Evolutionary conservation across 1,284 basidiomycete genomes (phyloP), one percentile per base, ranked within the genome.

Genomic region (Ganoderma lucidum): DNA sequence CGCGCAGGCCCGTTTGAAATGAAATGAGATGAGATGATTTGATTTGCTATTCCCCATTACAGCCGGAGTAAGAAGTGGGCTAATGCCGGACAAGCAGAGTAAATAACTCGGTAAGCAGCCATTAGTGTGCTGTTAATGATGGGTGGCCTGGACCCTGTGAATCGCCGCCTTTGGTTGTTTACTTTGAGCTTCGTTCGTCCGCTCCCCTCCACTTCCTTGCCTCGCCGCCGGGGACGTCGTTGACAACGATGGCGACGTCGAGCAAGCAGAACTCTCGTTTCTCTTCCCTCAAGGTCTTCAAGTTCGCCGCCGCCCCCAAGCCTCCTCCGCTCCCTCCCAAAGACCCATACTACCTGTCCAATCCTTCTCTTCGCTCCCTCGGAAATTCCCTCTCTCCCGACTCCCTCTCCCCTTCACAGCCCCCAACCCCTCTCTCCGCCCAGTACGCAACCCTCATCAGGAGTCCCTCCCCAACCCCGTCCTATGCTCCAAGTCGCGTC

Each of bases 311-410:
- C 28, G 70, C 63, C 70, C 70, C 76, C 35, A 80, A 80, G 67
- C 87, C 89, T 1, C 91, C 88, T 0, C 87, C 87, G 6, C 86
- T 83, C 12, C 91, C 91, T 0, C 91, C 91, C 42, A 93, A 93
- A 80, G 92, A 93, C 72, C 73, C 82, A 9, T 84, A 83, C 75
- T 87, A 88, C 77, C 80, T 88, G 66, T 70, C 77, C 68, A 87
- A 87, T 73, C 85, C 84, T 63, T 90, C 90, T 10, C 79, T 87
- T 67, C 78, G 83, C 35, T 89, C 90, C 1, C 83, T 91, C 66
- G 76, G 75, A 72, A 78, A 79, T 67, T 80, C 83, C 32, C 83
- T 79, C 65, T 77, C 78, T 55, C 74, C 80, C 59, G 83, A 85
- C 63, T 83, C 82, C 0, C 74, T 81, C 53, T 78, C 80, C 44